These are phyloP conservation scores for Bipolaris cookei DNA, from an alignment of 2,329 filamentous ascomycete genomes.

Conservation along the genomic window DNA sequence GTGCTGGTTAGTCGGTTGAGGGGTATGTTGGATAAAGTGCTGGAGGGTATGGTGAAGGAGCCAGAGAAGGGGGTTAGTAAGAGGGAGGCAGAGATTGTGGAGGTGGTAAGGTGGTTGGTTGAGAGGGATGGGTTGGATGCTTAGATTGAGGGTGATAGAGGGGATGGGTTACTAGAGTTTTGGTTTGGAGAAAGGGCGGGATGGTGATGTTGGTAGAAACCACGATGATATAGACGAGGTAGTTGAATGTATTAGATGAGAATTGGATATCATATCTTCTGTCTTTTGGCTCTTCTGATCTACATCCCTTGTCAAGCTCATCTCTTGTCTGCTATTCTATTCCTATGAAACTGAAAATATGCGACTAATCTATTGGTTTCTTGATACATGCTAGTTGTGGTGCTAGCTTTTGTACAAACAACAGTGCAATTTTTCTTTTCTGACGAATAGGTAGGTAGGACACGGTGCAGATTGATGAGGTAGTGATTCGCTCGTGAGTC, in stretches of 20 bases:
- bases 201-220: not conserved
- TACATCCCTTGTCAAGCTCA: too few species aligned
- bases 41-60: slow-evolving; percentile 81
- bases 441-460: not conserved
- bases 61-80: slow-evolving; percentile 63
- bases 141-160: not conserved
- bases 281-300: too few species aligned
- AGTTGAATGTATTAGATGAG: too few species aligned
- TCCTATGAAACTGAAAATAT: too few species aligned
- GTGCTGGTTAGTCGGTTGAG: slow-evolving; percentile 84
- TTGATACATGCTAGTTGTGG: not conserved
- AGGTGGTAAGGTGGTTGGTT: slow-evolving; percentile 78
- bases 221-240: too few species aligned
- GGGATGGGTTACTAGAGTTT: not conserved
- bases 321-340: too few species aligned
- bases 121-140: slow-evolving; percentile 86
- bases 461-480: not conserved
- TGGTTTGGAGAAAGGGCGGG: not conserved
- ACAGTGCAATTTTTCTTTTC: not conserved
- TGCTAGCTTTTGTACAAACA: not conserved
- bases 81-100: slow-evolving; percentile 68
- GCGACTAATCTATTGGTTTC: not conserved
- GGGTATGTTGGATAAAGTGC: slow-evolving; percentile 82
- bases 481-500: not conserved
- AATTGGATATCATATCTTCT: too few species aligned